Evolutionary conservation across 805 yeast genomes (phyloP), one percentile per base, ranked within the genome.

Genomic region (Hanseniaspora lachancei): DNA sequence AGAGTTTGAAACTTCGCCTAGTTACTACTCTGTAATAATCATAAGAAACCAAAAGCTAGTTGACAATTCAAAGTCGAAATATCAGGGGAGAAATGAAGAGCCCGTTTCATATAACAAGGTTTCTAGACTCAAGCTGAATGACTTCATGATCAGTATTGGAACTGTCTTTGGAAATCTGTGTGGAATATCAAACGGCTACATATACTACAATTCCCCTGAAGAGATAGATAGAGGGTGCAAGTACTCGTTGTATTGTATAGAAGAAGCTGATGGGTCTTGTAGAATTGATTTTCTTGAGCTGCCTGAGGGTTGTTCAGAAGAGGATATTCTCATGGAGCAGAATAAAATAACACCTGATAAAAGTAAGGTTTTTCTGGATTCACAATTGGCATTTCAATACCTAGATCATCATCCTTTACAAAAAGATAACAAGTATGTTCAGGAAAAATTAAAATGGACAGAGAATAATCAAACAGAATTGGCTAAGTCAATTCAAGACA

Each of bases 231-330:
- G 35, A 47, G 38, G 27, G 8, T 24, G 39, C n/a, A 54, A 49
- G 20, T 58, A 50, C 46, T 47, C 54, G 32, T 20, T 58, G 24
- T 57, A 57, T 40, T 57, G 59, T 38, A 24, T 54, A 16, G 42
- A 57, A 18, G 57, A 48, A 20, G 49, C 49, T 29, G 57, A 48
- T 47, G 48, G 49, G 2, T 40, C 54, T 20, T 47, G 57, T n/a
- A 42, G 60, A 40, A 52, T 58, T 7, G 60, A 58, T 46, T 58
- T 58, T 49, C 48, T 57, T 15, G 15, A 23, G 15, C 16, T 47
- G 15, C 10, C n/a, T 15, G 44, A 39, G 5, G 24, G n/a, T 18
- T 3, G 20, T 3, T 47, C 3, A 15, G 18, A 23, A 7, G 18
- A 44, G 12, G 16, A n/a, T 16, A 10, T 16, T 23, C 7, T 39